Conservation (phyloP, 2,329 filamentous ascomycete genomes). For the Botrytis deweyae region DNA sequence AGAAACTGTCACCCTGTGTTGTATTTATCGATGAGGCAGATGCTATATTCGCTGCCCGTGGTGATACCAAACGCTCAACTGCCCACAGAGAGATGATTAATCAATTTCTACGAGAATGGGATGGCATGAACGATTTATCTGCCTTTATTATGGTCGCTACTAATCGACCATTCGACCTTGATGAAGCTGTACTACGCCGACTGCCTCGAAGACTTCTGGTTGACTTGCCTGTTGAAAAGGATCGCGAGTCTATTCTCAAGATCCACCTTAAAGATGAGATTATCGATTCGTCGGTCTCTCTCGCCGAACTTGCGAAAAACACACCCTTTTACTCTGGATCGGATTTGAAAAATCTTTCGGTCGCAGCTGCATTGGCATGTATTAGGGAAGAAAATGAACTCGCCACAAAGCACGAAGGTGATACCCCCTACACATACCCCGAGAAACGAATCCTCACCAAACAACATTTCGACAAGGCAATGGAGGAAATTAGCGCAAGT, state of each 20-base stretch:
- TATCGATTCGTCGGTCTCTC: slow-evolving; percentile 59
- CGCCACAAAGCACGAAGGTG: slow-evolving; percentile 42
- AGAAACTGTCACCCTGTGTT: slow-evolving; percentile 86
- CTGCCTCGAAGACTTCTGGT: slow-evolving; percentile 71
- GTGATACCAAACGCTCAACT: slow-evolving; percentile 34
- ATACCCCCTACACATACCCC: slow-evolving; percentile 55
- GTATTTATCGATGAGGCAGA: slow-evolving; percentile 98
- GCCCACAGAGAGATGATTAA: slow-evolving; percentile 86
- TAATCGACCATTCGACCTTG: slow-evolving; percentile 91
- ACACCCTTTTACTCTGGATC: slow-evolving; percentile 80
- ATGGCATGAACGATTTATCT: slow-evolving; percentile 77
- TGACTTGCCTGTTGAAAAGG: slow-evolving; percentile 66
- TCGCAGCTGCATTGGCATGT: slow-evolving; percentile 75
- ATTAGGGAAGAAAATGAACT: slow-evolving; percentile 69
- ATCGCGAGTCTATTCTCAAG: slow-evolving; percentile 66
- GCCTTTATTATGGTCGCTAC: slow-evolving; percentile 99
- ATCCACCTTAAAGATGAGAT: slow-evolving; percentile 70
- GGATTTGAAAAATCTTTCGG: slow-evolving; percentile 79
- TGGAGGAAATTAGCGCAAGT: slow-evolving; percentile 86
- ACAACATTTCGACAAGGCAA: slow-evolving; percentile 79
- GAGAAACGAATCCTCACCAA: slow-evolving; percentile 63
- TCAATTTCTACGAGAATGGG: slow-evolving; percentile 96
- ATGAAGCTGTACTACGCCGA: slow-evolving; percentile 79
- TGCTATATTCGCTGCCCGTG: slow-evolving; percentile 79
- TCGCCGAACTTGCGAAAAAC: slow-evolving; percentile 61